phyloP scores from a whole-genome alignment of 257 asterid genomes.

The Euphrasia confusa region DNA sequence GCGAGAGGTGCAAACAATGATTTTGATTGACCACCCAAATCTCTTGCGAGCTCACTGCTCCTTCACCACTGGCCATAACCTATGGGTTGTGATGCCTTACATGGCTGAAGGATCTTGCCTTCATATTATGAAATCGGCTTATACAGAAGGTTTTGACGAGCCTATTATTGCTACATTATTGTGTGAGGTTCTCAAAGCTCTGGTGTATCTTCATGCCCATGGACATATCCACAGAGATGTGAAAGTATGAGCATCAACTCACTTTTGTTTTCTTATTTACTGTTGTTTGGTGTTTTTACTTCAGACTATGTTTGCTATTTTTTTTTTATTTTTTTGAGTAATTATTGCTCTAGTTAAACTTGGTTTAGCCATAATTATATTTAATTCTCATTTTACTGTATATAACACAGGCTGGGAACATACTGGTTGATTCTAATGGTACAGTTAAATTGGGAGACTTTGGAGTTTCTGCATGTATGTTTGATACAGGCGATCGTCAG shows the following conservation, averaged over 20 bases:
- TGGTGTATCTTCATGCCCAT: slow-evolving; percentile 90
- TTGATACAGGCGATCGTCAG: slow-evolving; percentile 95
- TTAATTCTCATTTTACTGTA: slow-evolving; percentile 15
- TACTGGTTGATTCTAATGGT: slow-evolving; percentile 76
- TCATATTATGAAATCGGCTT: slow-evolving; percentile 87
- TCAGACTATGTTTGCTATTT: slow-evolving; percentile 12
- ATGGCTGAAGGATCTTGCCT: slow-evolving; percentile 97
- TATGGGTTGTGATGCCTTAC: slow-evolving; percentile 99
- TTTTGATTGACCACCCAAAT: slow-evolving; percentile 85
- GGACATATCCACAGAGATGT: slow-evolving; percentile 99
- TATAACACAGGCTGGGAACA: slow-evolving; percentile 86
- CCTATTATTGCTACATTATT: slow-evolving; percentile 86
- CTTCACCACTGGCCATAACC: slow-evolving; percentile 73
- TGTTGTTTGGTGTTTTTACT: slow-evolving; percentile 5
- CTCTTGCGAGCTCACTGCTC: slow-evolving; percentile 90
- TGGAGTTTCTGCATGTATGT: slow-evolving; percentile 97
- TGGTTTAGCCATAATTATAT: neutral
- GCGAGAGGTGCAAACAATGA: slow-evolving; percentile 92
- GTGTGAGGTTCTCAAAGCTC: slow-evolving; percentile 93
- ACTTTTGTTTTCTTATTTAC: slow-evolving; percentile 10
- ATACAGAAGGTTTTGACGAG: slow-evolving; percentile 97
- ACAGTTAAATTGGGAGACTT: slow-evolving; percentile 89
- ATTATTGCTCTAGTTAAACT: slow-evolving; percentile 1
- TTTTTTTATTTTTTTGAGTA: slow-evolving; percentile 12
- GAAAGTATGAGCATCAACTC: slow-evolving; percentile 49